Base-by-base conservation (phyloP, 2,329 filamentous ascomycete species). In the Aspergillus floridensis region DNA sequence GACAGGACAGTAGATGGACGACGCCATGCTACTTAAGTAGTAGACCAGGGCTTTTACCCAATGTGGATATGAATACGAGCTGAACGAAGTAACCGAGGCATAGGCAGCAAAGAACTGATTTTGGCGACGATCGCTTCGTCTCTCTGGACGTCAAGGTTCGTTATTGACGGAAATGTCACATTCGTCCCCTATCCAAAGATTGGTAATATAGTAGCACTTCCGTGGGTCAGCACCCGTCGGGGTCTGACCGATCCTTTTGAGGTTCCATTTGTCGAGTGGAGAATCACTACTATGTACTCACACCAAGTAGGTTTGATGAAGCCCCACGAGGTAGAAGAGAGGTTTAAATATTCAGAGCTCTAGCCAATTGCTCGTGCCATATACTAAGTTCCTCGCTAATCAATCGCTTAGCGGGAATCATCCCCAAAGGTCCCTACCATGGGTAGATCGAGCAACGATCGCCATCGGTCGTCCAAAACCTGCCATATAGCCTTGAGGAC, bases 401-500 rank as follows among this genome's bases (percentile, higher is more conserved):
- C 16, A 10, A 16, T 24, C 12, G 41, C 14, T 55, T 26, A 48
- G 29, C 12, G 12, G 11, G 54, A 35, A 31, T 65, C 62, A 8
- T 65, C 58, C 5, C 70, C 71, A 38, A 74, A 68, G 21, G 72
- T 68, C 22, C 67, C 66, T 41, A 59, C 59, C 72, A 75, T 73
- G 7, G 71, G 68, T 67, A 67, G 70, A 22, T 69, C 63, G 16
- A 71, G 53, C 48, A 72, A 56, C 3, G 70, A 67, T 56, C 67
- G 72, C 71, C 71, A 74, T 49, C 66, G 58, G 35, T 68, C 67
- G 55, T 74, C 70, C 49, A 76, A 49, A 16, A 69, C 59, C 35
- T 63, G 59, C 71, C 72, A 75, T 22, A 89, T 80, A 21, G 87
- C 87, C 70, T 85, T 84, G 7, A 90, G 84, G 66, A 90, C 87